Evolutionary conservation across 208 protist species (phyloP), one percentile per base, ranked within the genome.

Genomic region (Sergeia podlipaevii): DNA sequence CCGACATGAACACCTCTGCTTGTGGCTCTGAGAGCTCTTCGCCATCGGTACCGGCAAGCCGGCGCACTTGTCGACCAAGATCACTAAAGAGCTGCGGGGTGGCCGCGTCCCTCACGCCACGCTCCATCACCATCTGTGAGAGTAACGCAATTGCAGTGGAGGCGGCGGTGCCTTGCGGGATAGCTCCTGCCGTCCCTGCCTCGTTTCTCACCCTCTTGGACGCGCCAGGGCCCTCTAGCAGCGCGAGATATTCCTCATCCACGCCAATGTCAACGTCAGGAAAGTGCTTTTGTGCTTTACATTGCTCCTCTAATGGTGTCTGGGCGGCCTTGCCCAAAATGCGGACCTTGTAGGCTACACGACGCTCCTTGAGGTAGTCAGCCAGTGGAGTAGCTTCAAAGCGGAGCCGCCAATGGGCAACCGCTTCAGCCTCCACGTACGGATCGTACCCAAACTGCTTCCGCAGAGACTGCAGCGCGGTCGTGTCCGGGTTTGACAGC

Each of bases 381-480:
- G 79, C 72, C 15, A 61, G 23, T 5, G 39, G 17, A 32, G 62
- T 44, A 13, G 58, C 63, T 4, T 66, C 70, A 15, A 84, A 63
- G 15, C 83, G 83, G 43, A 83, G 32, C 38, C 65, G 54, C 83
- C 87, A 96, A 65, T 92, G 83, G 37, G 73, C 64, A 4, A 80
- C 46, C 1, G 89, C 85, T 45, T 96, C 85, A 11, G 46, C 66
- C 7, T 42, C 37, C 18, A 65, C 8, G 61, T 84, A 87, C 11
- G 85, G 85, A 60, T 96, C 76, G 68, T 96, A 96, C 15, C 89
- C 89, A 52, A 96, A 96, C 53, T 93, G 89, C 50, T 87, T 75
- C 4, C 65, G 70, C 33, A 93, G 67, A 13, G 60, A 74, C 3
- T 54, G 45, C 6, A 61, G 45, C 8, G 77, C 85, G n/a, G 29